Percentiles rank a stretch among this genome's conserved stretches.
These are phyloP conservation scores for Puccinia coronata DNA, from an alignment of 1,284 basidiomycete genomes.

Conservation along the genomic window DNA sequence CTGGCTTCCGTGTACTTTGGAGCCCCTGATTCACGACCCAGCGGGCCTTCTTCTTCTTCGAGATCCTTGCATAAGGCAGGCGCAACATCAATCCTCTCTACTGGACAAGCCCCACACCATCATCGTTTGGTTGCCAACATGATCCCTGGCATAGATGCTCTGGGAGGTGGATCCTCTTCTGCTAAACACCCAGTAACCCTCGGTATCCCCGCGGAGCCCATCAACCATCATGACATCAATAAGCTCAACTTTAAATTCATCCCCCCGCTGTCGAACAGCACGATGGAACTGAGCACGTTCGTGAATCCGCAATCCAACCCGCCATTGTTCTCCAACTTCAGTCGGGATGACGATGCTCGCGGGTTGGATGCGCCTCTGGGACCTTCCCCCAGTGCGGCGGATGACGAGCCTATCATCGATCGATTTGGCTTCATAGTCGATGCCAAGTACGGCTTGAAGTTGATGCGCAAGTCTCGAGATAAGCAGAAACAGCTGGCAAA, in stretches of 20 bases:
- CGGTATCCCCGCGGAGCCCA: not conserved
- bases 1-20: conserved; percentile 7
- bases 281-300: conserved; percentile 45
- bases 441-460: conserved; percentile 39
- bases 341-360: not conserved
- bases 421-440: conserved; percentile 48
- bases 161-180: not conserved
- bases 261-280: conserved; percentile 31
- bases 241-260: conserved; percentile 28
- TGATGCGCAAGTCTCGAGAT: conserved; percentile 37
- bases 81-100: conserved; percentile 1
- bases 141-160: not conserved
- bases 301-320: conserved; percentile 34
- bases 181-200: not conserved
- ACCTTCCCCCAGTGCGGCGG: not conserved
- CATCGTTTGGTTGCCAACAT: not conserved
- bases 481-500: conserved; percentile 30
- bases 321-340: conserved; percentile 32
- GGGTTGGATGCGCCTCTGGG: not conserved
- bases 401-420: conserved; percentile 36
- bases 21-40: not conserved
- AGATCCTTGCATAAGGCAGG: not conserved
- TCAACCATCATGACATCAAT: not conserved
- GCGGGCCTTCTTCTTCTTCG: not conserved
- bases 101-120: not conserved